phyloP scores from a whole-genome alignment of 2,329 filamentous ascomycete species.

The Sporothrix inflata region DNA sequence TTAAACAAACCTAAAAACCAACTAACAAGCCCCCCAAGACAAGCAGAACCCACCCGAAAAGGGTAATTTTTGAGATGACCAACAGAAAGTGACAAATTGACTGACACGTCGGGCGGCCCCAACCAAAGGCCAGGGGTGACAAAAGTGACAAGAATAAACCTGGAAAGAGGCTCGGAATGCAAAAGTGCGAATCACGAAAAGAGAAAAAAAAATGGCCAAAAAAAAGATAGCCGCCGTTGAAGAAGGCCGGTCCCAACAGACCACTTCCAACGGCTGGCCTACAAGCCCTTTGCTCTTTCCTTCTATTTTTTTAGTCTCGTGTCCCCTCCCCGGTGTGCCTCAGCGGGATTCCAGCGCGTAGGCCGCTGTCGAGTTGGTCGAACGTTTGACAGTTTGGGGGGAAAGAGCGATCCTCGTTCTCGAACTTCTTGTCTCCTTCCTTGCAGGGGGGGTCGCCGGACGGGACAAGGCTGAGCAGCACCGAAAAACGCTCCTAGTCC shows the following conservation, averaged over 20 bases:
- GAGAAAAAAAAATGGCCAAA: background rate
- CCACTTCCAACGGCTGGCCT: background rate
- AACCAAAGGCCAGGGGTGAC: background rate
- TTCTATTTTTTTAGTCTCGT: too few relatives aligned
- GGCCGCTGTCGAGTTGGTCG: background rate
- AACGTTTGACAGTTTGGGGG: slow-evolving; percentile 10
- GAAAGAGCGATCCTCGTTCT: slow-evolving; percentile 15
- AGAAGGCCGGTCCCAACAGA: background rate
- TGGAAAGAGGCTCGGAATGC: background rate
- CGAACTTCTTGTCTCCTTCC: slow-evolving; percentile 10
- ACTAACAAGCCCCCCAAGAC: background rate
- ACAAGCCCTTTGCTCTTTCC: background rate
- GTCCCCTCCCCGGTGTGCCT: background rate
- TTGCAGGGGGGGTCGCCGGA: slow-evolving; percentile 9
- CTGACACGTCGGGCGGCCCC: background rate
- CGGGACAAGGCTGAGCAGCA: slow-evolving; percentile 22
- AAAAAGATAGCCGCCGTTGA: too few relatives aligned
- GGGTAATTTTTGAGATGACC: background rate
- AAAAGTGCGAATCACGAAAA: background rate
- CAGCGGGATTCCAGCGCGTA: background rate
- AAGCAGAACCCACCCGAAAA: background rate
- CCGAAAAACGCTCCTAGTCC: slow-evolving; percentile 16
- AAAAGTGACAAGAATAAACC: background rate
- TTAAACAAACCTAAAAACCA: background rate
- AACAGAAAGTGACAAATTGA: background rate